Conservation (phyloP, 306 rosid genomes). For the Alnus glutinosa region DNA sequence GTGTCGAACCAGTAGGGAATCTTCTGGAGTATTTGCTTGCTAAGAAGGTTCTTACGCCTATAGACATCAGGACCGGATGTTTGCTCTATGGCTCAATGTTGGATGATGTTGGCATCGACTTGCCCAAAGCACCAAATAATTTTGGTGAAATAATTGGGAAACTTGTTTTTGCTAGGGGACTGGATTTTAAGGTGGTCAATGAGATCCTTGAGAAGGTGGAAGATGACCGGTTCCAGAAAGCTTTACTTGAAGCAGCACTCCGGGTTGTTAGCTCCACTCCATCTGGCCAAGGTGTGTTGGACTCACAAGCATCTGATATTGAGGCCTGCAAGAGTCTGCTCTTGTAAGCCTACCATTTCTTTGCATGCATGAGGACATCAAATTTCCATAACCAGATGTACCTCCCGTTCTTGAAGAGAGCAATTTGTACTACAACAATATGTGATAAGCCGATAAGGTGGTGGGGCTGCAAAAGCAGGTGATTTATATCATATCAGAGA, state of each 20-base stretch:
- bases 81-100: slow-evolving; percentile 64
- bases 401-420: slow-evolving; percentile 42
- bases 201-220: slow-evolving; percentile 74
- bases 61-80: slow-evolving; percentile 74
- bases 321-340: slow-evolving; percentile 72
- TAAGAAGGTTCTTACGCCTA: slow-evolving; percentile 53
- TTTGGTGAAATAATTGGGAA: slow-evolving; percentile 83
- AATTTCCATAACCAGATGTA: slow-evolving; percentile 41
- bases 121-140: slow-evolving; percentile 79
- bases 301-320: slow-evolving; percentile 78
- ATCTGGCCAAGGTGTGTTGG: slow-evolving; percentile 62
- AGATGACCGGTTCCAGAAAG: slow-evolving; percentile 55
- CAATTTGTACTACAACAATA: slow-evolving; percentile 60
- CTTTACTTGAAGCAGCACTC: slow-evolving; percentile 47
- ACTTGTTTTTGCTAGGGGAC: slow-evolving; percentile 51
- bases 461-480: slow-evolving; percentile 70
- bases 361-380: slow-evolving; percentile 32
- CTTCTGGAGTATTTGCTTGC: slow-evolving; percentile 59
- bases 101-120: slow-evolving; percentile 73
- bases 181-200: slow-evolving; percentile 70
- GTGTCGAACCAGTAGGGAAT: slow-evolving; percentile 59
- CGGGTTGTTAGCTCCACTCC: slow-evolving; percentile 45
- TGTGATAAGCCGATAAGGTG: slow-evolving; percentile 30
- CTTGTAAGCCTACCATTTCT: slow-evolving; percentile 27
- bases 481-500: slow-evolving; percentile 55